phyloP scores from a whole-genome alignment of 176 grass and related monocot genomes.

The Secale cereale region DNA sequence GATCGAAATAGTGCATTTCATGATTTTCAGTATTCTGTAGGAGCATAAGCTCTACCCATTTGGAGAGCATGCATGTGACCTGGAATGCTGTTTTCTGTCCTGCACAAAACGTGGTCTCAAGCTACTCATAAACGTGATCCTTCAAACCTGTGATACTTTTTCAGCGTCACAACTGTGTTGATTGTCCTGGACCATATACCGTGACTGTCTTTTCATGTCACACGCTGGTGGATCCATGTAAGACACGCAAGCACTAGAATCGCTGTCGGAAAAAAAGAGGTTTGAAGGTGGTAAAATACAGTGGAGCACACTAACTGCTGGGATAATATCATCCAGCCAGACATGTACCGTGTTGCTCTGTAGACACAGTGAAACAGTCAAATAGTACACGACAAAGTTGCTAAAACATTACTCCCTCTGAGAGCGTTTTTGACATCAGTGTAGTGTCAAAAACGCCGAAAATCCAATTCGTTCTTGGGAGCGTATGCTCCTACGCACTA shows the following conservation, averaged over 20 bases:
- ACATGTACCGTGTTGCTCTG: not conserved
- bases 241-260: not conserved
- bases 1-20: conserved; percentile 6
- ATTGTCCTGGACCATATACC: conserved; percentile 5
- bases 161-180: not conserved
- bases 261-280: not conserved
- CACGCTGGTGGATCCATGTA: not conserved
- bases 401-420: no score
- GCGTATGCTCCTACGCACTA: no score
- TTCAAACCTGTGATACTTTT: not conserved
- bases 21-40: conserved; percentile 12
- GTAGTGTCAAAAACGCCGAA: no score
- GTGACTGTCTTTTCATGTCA: not conserved
- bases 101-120: conserved; percentile 33
- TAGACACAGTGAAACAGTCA: not conserved
- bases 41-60: conserved; percentile 21
- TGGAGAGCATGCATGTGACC: not conserved
- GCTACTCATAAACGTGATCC: conserved; percentile 21
- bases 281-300: not conserved
- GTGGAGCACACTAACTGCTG: not conserved
- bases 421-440: no score
- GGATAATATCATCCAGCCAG: not conserved
- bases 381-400: no score
- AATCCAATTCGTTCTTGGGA: no score
- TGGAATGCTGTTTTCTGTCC: not conserved